Evolutionary conservation across 257 asterid species (phyloP).

Genomic region (Petrea volubilis): DNA sequence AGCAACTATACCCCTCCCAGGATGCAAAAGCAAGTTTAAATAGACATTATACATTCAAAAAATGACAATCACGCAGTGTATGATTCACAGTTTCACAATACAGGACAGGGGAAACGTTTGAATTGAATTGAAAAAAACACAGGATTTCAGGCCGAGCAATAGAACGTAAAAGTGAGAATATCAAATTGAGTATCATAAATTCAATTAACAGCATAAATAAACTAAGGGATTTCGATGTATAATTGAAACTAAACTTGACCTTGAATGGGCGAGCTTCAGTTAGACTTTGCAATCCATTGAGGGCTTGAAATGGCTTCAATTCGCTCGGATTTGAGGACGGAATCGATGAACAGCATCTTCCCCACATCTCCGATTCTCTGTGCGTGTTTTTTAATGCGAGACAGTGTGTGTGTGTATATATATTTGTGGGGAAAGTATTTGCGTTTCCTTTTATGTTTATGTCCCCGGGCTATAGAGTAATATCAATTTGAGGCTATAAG

Average conservation of each 20-base stretch:
- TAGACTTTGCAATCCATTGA: slow-evolving; percentile 58
- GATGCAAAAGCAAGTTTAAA: not conserved
- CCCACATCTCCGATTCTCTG: slow-evolving; percentile 29
- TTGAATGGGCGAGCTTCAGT: slow-evolving; percentile 71
- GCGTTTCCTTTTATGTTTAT: not conserved
- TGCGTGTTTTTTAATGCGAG: slow-evolving; percentile 21
- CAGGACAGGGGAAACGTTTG: not conserved
- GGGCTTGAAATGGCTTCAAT: slow-evolving; percentile 41
- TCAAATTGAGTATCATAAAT: slow-evolving; percentile 6
- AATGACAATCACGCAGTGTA: slow-evolving; percentile 3
- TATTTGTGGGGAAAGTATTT: not conserved
- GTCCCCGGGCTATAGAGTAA: not conserved
- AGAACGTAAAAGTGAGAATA: not conserved
- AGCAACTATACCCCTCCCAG: not conserved
- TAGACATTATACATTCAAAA: not conserved
- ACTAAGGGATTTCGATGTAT: not conserved
- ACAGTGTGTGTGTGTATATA: slow-evolving; percentile 5
- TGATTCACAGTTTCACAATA: not conserved
- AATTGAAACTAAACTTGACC: slow-evolving; percentile 32
- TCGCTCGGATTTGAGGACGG: slow-evolving; percentile 37
- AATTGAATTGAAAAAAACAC: not conserved
- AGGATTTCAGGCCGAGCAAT: not conserved
- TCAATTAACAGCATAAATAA: not conserved
- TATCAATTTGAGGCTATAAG: too few species aligned
- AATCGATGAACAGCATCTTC: slow-evolving; percentile 45